Evolutionary conservation across 208 protist species (phyloP), one percentile per base, ranked within the genome.

Genomic region (Tritrichomonas foetus): DNA sequence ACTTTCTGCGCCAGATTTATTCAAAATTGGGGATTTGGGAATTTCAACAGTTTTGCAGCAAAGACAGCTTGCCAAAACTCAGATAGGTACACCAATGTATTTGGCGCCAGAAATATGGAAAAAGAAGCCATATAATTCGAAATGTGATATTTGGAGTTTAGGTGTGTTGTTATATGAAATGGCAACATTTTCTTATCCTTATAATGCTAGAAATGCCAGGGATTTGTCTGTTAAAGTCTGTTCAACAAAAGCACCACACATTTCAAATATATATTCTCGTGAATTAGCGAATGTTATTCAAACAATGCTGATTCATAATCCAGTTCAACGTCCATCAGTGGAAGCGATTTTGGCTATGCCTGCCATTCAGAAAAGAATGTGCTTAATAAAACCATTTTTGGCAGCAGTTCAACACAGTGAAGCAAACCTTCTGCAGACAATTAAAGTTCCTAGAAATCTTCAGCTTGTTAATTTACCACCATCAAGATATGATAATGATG

Each of bases 101-200:
- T 16, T 89, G 2, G 78, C 78, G 22, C 78, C 78, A 27, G 78
- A 89, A 61, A 89, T 89, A 20, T 89, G 78, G 78, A 89, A 57
- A 30, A 44, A 49, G 13, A 89, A 49, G 47, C 78, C 78, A 33
- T 89, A 89, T 33, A 36, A 89, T 30, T 53, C 41, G 0, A 89
- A 89, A 39, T 89, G 78, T 39, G 78, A 89, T 47, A 57, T 89
- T 22, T 89, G 78, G 78, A 89, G 78, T 57, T 33, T 89, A 27
- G 78, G 78, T 39, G 78, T 89, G 33, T 9, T 89, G 14, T 33
- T 89, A 0, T 89, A 89, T 89, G 78, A 89, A 57, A 89, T 89
- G 78, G 78, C 78, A 39, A 89, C 78, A 20, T 89, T 89, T 33
- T 57, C 41, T 33, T 89, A 57, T 39, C 78, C 78, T 39, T 89